Base-by-base conservation (phyloP, 257 asterid species). In the Ophiorrhiza pumila region DNA sequence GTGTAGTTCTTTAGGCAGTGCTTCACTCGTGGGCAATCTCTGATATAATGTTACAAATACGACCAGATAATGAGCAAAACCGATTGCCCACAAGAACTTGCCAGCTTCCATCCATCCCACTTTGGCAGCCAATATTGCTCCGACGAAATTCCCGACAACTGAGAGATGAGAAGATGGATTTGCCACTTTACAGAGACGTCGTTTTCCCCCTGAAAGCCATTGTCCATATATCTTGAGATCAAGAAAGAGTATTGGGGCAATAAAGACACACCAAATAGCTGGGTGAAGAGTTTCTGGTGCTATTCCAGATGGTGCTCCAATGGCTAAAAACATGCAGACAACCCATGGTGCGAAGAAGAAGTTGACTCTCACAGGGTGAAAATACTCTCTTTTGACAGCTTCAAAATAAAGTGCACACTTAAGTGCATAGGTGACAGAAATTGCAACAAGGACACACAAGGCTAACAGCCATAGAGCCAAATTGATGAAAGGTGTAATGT, bases 261-360 rank as follows among this genome's bases (percentile, higher is more conserved):
- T 81, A 85, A 88, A 91, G 12, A 56, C 74, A 65, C 96, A 88
- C 93, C 91, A 91, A 12, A 93, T 14, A 22, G 87, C 81, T 0
- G 98, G 97, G 62, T 88, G 90, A 32, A 89, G 87, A 1, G 63
- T 53, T 11, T 63, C 76, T 1, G 89, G 82, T 25, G 83, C 80
- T 0, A 85, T 61, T 2, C 45, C 9, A 0, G 88, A 58, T 0
- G 98, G 98, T 14, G 63, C 84, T 3, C 97, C 98, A 1, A 93
- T 88, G 79, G 98, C 96, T 13, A 93, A 73, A 89, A 93, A 91
- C 98, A 93, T 91, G 85, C 96, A 83, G 20, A 82, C 97, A 22
- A 93, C 72, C 88, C 91, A 93, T 0, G 98, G 98, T 80, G 98
- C 98, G 53, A 91, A 93, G 81, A 93, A 91, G 92, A 93, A 93